Evolutionary conservation across 2,329 filamentous ascomycete genomes (phyloP), one percentile per base, ranked within the genome.

Genomic region (Xylaria sp.): DNA sequence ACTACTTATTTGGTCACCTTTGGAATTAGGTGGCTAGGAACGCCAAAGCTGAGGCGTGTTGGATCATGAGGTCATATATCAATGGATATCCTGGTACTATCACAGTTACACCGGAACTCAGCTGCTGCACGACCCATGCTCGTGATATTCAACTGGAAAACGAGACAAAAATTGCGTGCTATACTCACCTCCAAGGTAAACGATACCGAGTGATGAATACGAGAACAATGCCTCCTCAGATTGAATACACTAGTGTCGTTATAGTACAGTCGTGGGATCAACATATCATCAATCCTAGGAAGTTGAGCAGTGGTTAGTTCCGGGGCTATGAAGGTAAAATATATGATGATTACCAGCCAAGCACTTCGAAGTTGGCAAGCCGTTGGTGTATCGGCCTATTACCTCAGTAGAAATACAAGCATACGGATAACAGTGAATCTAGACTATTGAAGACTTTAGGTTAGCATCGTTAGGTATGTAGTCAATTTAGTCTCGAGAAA

Each of bases 171-270:
- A 25, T 12, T 25, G 39, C 25, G 18, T 31, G 39, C 15, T 48
- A 57, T 15, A 58, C 44, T 20, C 23, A 44, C 44, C 31, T 31
- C n/a, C n/a, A 44, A 18, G 23, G 15, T 50, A 37, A 15, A 39
- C 8, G 23, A 59, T 52, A 20, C 25, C 51, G 61, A 56, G 5
- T 12, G 23, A 58, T 44, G 2, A 51, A 58, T 58, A 58, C 44
- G 55, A 59, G 63, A 4, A 12, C n/a, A 59, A 15, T 12, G 18
- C 37, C 41, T 8, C 52, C 25, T 48, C 12, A 56, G 25, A 41
- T 18, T 3, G 20, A 13, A 39, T 20, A 9, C 10, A 39, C 20
- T 18, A 25, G 28, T 25, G 15, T 46, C 13, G 23, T 15, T 12
- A 23, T 28, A 44, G 37, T 18, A 44, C 10, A 13, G 23, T 51